phyloP scores from a whole-genome alignment of 768 basidiomycete species.

The Amanita subjunquillea region DNA sequence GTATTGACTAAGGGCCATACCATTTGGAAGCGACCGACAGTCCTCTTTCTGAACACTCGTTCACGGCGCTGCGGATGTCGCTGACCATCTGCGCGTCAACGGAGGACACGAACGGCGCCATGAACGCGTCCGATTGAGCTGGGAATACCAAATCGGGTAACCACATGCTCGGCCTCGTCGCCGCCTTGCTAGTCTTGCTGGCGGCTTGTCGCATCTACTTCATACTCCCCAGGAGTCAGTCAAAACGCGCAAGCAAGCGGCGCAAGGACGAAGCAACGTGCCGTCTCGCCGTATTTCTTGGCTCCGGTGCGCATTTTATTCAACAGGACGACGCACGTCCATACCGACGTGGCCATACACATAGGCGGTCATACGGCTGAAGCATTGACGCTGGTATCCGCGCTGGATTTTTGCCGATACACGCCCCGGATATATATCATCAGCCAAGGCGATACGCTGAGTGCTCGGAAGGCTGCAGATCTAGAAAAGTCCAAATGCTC shows the following conservation, averaged over 20 bases:
- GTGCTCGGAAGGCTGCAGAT: constrained; percentile 53
- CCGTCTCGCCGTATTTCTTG: constrained; percentile 77
- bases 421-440: constrained; percentile 70
- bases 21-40: constrained; percentile 68
- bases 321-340: neutral
- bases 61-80: constrained; percentile 51
- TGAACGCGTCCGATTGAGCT: neutral
- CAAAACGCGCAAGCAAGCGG: neutral
- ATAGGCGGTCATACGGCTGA: constrained; percentile 93
- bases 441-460: constrained; percentile 74
- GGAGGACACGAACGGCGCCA: neutral
- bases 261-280: constrained; percentile 14
- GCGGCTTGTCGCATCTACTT: constrained; percentile 20
- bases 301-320: constrained; percentile 58
- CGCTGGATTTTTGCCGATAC: constrained; percentile 70
- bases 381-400: constrained; percentile 60
- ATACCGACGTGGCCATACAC: constrained; percentile 5
- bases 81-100: constrained; percentile 27
- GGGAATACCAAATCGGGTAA: neutral
- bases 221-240: constrained; percentile 14
- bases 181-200: neutral
- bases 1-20: constrained; percentile 24
- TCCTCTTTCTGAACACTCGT: constrained; percentile 68
- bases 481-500: constrained; percentile 43
- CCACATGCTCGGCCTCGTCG: neutral